Evolutionary conservation across 192 early-diverging fungal species (phyloP).

Genomic region (Linderina pennispora): DNA sequence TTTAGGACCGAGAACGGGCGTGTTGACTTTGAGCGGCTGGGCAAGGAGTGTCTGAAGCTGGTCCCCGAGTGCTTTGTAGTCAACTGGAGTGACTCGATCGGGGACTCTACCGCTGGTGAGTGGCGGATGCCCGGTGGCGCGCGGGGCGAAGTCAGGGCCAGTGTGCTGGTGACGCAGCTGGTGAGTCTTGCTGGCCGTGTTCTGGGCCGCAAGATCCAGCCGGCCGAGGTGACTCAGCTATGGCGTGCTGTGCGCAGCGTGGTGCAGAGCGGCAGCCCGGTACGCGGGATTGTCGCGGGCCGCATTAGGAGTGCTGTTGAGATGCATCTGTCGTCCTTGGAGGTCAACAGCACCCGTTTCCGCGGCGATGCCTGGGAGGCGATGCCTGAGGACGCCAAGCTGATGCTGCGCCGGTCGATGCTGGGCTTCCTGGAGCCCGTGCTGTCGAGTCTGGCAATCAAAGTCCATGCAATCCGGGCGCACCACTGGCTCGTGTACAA

Average conservation of each 20-base stretch:
- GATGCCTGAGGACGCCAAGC: constrained; percentile 17
- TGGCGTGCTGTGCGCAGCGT: constrained; percentile 39
- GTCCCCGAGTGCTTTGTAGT: constrained; percentile 38
- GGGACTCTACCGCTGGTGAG: neutral
- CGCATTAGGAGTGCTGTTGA: constrained; percentile 22
- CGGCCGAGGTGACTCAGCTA: constrained; percentile 21
- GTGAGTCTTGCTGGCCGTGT: constrained; percentile 23
- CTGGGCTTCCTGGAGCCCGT: constrained; percentile 28
- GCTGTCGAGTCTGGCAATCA: constrained; percentile 14
- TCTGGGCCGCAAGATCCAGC: constrained; percentile 9
- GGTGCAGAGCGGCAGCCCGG: constrained; percentile 36
- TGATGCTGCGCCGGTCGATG: constrained; percentile 25
- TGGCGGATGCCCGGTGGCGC: neutral
- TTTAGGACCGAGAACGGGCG: constrained; percentile 21
- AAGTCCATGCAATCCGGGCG: constrained; percentile 22
- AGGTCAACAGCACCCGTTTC: constrained; percentile 7
- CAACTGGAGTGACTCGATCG: constrained; percentile 29
- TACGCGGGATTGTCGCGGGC: constrained; percentile 43
- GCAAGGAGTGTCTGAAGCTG: constrained; percentile 32
- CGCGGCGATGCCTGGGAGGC: constrained; percentile 27
- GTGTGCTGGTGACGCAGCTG: constrained; percentile 26
- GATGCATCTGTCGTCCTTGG: constrained; percentile 19
- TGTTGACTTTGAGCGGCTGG: constrained; percentile 24
- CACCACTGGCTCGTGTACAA: constrained; percentile 48
- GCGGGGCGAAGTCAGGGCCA: constrained; percentile 34